phyloP scores from a whole-genome alignment of 208 protist species.

The Spongospora subterranea region DNA sequence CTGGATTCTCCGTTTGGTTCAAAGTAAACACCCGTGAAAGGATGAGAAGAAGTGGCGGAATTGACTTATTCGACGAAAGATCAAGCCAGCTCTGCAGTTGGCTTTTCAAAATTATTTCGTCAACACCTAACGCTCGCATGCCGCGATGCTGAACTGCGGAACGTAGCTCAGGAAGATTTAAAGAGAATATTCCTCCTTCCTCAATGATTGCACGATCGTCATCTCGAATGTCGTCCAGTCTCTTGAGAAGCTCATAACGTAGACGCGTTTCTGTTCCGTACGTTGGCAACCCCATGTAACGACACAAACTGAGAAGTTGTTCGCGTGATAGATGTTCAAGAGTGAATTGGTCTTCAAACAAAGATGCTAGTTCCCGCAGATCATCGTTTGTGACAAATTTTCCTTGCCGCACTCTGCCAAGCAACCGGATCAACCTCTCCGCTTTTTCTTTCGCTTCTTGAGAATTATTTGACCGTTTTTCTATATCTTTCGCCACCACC shows the following conservation, averaged over 20 bases:
- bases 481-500: conserved; percentile 72
- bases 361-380: conserved; percentile 69
- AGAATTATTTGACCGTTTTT: conserved; percentile 58
- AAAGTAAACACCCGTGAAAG: conserved; percentile 43
- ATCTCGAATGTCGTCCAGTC: conserved; percentile 37
- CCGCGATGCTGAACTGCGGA: conserved; percentile 1
- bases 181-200: conserved; percentile 11
- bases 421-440: conserved; percentile 9
- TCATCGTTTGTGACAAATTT: conserved; percentile 68
- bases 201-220: conserved; percentile 54
- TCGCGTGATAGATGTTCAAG: conserved; percentile 73
- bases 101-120: conserved; percentile 1
- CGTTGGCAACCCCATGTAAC: conserved; percentile 52
- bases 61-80: background rate
- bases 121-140: conserved; percentile 31
- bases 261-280: background rate
- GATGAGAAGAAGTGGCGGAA: background rate
- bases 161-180: conserved; percentile 11
- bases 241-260: conserved; percentile 14
- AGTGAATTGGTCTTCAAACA: conserved; percentile 79
- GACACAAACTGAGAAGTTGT: conserved; percentile 71
- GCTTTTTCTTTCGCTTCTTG: conserved; percentile 57
- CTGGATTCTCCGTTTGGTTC: conserved; percentile 2
- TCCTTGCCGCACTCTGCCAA: conserved; percentile 55
- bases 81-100: conserved; percentile 39